Evolutionary conservation across 2,329 filamentous ascomycete genomes (phyloP).

Genomic region (Colletotrichum endophyticum): DNA sequence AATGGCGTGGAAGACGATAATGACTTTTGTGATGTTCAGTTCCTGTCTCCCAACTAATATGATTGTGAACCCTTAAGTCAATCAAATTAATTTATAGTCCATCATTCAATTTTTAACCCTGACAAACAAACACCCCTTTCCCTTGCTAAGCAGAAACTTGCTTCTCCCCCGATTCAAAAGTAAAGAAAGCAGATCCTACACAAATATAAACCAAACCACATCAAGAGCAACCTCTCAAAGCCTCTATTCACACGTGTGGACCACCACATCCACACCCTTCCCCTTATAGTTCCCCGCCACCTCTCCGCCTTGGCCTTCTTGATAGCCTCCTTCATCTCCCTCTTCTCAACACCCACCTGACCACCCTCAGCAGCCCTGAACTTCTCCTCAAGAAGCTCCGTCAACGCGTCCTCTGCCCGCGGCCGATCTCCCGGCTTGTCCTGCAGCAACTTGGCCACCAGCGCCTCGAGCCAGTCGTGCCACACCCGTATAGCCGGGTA

Average conservation of each 20-base stretch:
- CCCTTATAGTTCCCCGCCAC: not conserved
- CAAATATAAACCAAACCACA: not conserved
- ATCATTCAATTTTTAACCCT: not conserved
- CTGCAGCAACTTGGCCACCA: not conserved
- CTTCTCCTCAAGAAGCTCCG: not conserved
- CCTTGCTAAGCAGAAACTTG: not conserved
- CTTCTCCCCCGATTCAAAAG: not conserved
- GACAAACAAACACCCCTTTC: rapidly evolving
- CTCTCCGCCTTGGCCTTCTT: not conserved
- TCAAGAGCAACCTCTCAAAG: not conserved
- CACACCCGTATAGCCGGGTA: not conserved
- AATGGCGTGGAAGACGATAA: rapidly evolving
- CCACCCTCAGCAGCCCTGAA: not conserved
- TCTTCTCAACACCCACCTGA: not conserved
- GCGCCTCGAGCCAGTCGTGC: not conserved
- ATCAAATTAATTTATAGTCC: rapidly evolving
- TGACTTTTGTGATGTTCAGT: rapidly evolving
- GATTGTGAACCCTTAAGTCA: not conserved
- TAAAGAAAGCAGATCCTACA: not conserved
- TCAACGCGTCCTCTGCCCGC: not conserved
- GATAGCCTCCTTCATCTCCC: not conserved
- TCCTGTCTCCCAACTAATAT: not conserved
- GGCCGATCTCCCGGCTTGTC: not conserved
- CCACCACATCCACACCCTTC: not conserved
- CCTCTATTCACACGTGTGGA: rapidly evolving